phyloP scores from a whole-genome alignment of 345 rosid genomes.

The Gossypium thurberi region DNA sequence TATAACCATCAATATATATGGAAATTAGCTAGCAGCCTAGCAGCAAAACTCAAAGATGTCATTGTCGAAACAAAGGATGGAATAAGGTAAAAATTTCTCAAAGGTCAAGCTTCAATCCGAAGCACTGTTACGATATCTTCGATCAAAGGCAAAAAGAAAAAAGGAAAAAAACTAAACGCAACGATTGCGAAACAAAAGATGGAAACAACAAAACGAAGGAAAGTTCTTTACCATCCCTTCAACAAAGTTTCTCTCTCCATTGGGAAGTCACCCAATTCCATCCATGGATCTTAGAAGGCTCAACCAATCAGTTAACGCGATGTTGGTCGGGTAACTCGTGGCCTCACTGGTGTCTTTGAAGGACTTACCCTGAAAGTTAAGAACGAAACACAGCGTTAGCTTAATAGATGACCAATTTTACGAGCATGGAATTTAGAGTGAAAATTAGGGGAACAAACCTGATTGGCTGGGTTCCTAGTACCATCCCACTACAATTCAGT shows the following conservation, averaged over 20 bases:
- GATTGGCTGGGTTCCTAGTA: constrained; percentile 62
- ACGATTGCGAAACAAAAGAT: constrained; percentile 29
- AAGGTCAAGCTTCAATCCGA: constrained; percentile 23
- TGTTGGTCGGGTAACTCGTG: constrained; percentile 49
- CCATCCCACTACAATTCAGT: constrained; percentile 68
- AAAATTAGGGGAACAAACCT: constrained; percentile 29
- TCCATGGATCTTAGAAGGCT: constrained; percentile 19
- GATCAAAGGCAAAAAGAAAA: constrained; percentile 16
- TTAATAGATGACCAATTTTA: not conserved
- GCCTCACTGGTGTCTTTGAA: constrained; percentile 82
- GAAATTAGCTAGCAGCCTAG: not conserved
- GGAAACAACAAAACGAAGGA: constrained; percentile 30
- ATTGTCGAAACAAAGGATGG: not conserved
- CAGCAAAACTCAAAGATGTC: not conserved
- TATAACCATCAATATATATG: not conserved
- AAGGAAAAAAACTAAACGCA: not conserved
- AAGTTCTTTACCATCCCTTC: constrained; percentile 35
- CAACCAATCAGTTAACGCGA: constrained; percentile 18
- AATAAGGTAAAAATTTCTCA: constrained; percentile 4
- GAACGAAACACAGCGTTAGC: not conserved
- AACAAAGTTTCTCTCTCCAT: constrained; percentile 25
- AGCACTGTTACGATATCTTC: constrained; percentile 31
- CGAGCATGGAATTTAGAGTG: not conserved
- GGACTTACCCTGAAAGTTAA: constrained; percentile 57
- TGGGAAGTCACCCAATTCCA: constrained; percentile 25